Base-by-base conservation (phyloP, 768 basidiomycete genomes). In the Termitomyces sp. region DNA sequence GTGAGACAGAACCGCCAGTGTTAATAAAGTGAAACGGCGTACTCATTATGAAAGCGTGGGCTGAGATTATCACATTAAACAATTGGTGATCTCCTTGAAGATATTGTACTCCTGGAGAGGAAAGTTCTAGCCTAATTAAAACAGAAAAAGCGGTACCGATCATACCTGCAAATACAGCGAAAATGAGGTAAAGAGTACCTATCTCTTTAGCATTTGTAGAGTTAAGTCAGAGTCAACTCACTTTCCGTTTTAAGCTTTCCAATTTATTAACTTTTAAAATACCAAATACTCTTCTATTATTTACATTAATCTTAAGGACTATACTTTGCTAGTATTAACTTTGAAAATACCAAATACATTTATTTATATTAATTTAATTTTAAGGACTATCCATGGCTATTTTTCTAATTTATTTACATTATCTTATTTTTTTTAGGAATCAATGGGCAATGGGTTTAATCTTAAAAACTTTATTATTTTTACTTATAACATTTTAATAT, bases 141-240 rank as follows among this genome's bases (percentile, higher is more conserved):
- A 53, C 43, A 23, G 48, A 57, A 52, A 53, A 45, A 23, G 50
- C 41, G 7, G 50, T 44, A 57, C 50, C 50, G 17, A 52, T 45
- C 49, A 57, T 57, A 21, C 56, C 48, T 6, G 50, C 56, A 57
- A 57, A 57, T 26, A 57, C 50, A 19, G 56, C 56, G 23, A 57
- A 57, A n/a, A 57, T 57, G 30, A 57, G 21, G 38, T 57, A 57
- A 46, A 57, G 56, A 40, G 56, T 57, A 26, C 56, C 43, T 19
- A 57, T 57, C 42, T 57, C 56, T 57, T 57, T 57, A 46, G 56
- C 56, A 53, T 57, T 57, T 8, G 56, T 57, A n/a, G 56, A 57
- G 5, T 53, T 53, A 15, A n/a, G n/a, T n/a, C n/a, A n/a, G n/a
- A 57, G 41, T 43, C 56, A 57, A 54, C 44, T 19, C 56, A 57